phyloP scores from a whole-genome alignment of 805 yeast genomes.

The Yarrowia sp. region DNA sequence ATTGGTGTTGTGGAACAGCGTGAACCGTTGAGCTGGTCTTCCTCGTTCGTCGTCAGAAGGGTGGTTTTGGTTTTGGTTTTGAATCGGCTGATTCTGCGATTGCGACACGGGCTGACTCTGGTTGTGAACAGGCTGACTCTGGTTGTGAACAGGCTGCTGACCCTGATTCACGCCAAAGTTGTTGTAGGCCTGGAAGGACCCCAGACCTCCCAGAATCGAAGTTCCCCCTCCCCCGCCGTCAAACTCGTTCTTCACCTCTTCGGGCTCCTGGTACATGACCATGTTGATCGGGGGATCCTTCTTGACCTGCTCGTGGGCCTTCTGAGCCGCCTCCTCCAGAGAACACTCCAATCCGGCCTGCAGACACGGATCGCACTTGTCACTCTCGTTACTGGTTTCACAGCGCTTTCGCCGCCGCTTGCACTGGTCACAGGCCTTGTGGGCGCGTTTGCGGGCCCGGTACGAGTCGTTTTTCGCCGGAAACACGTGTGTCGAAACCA shows the following conservation, averaged over 20 bases:
- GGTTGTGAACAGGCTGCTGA: neutral
- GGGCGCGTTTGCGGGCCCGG: constrained; percentile 54
- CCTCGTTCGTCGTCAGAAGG: constrained; percentile 18
- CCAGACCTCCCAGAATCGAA: constrained; percentile 9
- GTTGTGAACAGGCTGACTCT: neutral
- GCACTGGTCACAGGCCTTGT: constrained; percentile 55
- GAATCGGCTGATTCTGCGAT: neutral
- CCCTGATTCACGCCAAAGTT: neutral
- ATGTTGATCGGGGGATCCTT: constrained; percentile 3
- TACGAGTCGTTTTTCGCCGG: constrained; percentile 55
- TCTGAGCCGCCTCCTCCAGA: constrained; percentile 42
- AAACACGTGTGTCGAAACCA: constrained; percentile 51
- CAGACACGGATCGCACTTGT: constrained; percentile 50
- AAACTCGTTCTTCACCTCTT: constrained; percentile 27
- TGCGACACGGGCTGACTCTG: neutral
- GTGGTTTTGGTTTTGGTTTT: too few relatives aligned
- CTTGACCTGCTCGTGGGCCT: neutral
- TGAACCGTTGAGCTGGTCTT: constrained; percentile 19
- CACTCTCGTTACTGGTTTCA: constrained; percentile 46
- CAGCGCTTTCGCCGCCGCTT: constrained; percentile 51
- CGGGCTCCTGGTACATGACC: constrained; percentile 37
- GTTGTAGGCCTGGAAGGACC: constrained; percentile 19
- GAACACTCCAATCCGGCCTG: constrained; percentile 48
- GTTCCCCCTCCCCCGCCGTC: neutral
- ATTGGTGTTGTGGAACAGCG: constrained; percentile 25